phyloP scores from a whole-genome alignment of 768 basidiomycete genomes.

The Tricholoma matsutake region DNA sequence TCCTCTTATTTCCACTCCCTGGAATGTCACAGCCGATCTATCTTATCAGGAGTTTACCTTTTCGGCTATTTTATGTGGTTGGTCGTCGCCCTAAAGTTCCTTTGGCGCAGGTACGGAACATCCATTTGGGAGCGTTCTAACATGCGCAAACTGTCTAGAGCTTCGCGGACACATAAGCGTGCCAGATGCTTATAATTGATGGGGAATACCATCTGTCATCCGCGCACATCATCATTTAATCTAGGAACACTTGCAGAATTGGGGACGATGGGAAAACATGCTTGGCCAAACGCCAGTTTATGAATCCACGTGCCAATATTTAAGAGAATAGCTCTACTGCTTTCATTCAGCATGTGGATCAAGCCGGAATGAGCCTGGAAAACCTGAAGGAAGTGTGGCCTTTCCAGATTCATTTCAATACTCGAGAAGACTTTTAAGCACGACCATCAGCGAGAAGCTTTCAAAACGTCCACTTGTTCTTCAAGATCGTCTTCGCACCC shows the following conservation, averaged over 20 bases:
- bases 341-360: not conserved
- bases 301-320: not conserved
- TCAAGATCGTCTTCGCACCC: not conserved
- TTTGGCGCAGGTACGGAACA: not conserved
- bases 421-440: not conserved
- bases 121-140: not conserved
- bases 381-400: not conserved
- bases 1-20: not conserved
- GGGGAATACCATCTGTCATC: not conserved
- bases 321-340: not conserved
- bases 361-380: not conserved
- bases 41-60: not conserved
- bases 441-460: not conserved
- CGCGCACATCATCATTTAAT: not conserved
- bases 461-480: not conserved
- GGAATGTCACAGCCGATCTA: not conserved
- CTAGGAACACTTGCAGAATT: not conserved
- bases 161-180: not conserved
- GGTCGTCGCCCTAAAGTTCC: not conserved
- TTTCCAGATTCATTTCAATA: not conserved
- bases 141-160: not conserved
- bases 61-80: not conserved
- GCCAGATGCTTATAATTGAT: not conserved
- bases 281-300: not conserved
- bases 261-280: constrained; percentile 1